Conservation (phyloP, 768 basidiomycete genomes). For the Mycena leptocephala region DNA sequence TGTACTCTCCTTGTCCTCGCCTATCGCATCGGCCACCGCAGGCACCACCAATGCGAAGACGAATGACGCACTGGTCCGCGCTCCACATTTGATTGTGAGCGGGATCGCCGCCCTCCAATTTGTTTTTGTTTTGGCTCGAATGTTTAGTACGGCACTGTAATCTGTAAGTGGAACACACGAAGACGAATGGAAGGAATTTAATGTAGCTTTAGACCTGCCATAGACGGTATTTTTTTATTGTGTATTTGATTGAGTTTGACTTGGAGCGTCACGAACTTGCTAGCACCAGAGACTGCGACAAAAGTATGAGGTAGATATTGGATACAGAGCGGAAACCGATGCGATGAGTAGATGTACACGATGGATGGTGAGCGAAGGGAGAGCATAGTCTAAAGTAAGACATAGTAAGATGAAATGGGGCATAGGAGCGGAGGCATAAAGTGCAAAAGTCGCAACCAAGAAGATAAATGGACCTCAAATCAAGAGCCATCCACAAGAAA, state of each 20-base stretch:
- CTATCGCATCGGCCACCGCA: not conserved
- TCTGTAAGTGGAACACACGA: no score
- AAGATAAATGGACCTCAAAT: not conserved
- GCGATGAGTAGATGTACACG: not conserved
- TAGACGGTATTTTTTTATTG: not conserved
- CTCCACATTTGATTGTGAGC: not conserved
- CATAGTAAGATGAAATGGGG: not conserved
- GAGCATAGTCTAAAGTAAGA: no score
- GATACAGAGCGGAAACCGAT: not conserved
- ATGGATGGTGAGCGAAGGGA: not conserved
- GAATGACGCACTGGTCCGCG: not conserved
- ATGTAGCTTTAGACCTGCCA: not conserved
- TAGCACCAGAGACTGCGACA: no score
- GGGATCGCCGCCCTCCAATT: not conserved
- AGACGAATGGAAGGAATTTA: not conserved
- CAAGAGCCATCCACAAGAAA: not conserved
- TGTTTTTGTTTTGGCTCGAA: not conserved
- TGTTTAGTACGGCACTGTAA: no score
- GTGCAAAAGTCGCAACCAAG: not conserved
- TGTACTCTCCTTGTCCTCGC: slow-evolving; percentile 1
- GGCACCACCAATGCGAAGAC: not conserved
- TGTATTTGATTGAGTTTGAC: not conserved
- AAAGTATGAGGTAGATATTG: no score
- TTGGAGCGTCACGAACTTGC: no score
- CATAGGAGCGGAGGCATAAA: not conserved